Conservation (phyloP, 805 yeast species). For the Schwanniomyces pseudopolymorphus region DNA sequence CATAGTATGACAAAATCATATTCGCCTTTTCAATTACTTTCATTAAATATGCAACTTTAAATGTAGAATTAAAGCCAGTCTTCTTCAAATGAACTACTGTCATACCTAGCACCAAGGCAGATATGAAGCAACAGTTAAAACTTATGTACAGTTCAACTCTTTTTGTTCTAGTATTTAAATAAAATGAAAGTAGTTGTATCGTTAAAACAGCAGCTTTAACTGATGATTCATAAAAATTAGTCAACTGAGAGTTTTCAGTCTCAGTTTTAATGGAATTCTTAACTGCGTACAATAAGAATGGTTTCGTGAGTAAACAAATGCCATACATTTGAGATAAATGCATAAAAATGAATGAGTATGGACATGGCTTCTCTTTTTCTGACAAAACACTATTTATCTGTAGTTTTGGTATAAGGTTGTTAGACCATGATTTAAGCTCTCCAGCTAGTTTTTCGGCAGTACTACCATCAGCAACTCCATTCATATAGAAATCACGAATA, state of each 20-base stretch:
- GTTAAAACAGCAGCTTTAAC: constrained; percentile 14
- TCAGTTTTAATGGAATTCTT: constrained; percentile 2
- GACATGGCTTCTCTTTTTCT: constrained; percentile 1
- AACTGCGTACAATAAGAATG: constrained; percentile 35
- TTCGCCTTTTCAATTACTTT: background rate
- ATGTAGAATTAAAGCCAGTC: background rate
- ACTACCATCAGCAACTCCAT: constrained; percentile 24
- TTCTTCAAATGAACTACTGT: constrained; percentile 1
- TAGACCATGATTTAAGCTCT: constrained; percentile 35
- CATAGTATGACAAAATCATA: background rate
- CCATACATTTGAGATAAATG: constrained; percentile 38
- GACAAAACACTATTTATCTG: constrained; percentile 18
- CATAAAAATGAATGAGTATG: constrained; percentile 25
- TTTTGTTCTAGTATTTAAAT: constrained; percentile 9
- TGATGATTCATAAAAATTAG: constrained; percentile 14
- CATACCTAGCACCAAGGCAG: constrained; percentile 10
- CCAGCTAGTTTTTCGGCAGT: constrained; percentile 33
- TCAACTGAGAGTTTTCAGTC: constrained; percentile 6
- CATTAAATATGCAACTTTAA: background rate
- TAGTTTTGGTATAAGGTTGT: constrained; percentile 29
- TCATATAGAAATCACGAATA: constrained; percentile 29
- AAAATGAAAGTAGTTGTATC: constrained; percentile 13
- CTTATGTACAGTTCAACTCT: constrained; percentile 14
- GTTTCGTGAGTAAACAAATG: constrained; percentile 36
- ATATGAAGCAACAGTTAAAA: constrained; percentile 14